Evolutionary conservation across 1,284 basidiomycete genomes (phyloP).

Genomic region (Cryptococcus maquisensis): DNA sequence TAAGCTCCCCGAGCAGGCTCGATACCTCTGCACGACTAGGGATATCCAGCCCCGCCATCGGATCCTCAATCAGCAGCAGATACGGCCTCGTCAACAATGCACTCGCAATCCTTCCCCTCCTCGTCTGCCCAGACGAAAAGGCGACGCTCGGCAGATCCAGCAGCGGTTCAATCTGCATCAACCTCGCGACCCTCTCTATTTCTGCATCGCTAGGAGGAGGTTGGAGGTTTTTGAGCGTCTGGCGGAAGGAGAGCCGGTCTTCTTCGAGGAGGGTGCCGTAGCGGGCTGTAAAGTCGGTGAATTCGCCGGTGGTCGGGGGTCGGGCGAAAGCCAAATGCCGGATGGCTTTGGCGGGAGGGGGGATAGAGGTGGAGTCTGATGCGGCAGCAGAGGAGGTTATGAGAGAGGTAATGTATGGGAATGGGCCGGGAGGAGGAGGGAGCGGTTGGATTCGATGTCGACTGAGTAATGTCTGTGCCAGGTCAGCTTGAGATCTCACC

Average conservation of each 20-base stretch:
- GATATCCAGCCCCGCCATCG: slow-evolving; percentile 51
- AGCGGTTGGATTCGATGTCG: slow-evolving; percentile 62
- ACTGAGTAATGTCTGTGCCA: slow-evolving; percentile 60
- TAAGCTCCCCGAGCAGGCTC: slow-evolving; percentile 39
- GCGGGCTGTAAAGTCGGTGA: slow-evolving; percentile 84
- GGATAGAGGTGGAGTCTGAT: not conserved
- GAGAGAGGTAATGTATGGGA: slow-evolving; percentile 59
- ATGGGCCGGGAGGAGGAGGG: slow-evolving; percentile 61
- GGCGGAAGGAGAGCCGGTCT: slow-evolving; percentile 62
- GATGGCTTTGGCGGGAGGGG: slow-evolving; percentile 56
- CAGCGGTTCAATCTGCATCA: slow-evolving; percentile 58
- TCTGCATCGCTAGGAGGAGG: slow-evolving; percentile 35
- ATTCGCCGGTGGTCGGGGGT: slow-evolving; percentile 63
- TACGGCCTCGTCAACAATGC: slow-evolving; percentile 68
- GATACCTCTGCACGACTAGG: slow-evolving; percentile 40
- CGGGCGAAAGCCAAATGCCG: slow-evolving; percentile 71
- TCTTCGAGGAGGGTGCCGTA: slow-evolving; percentile 82
- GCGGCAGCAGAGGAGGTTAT: slow-evolving; percentile 1
- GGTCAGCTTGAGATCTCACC: not conserved
- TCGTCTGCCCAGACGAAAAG: slow-evolving; percentile 86
- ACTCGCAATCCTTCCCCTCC: slow-evolving; percentile 76
- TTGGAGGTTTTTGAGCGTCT: slow-evolving; percentile 28
- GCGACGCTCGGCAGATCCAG: slow-evolving; percentile 78
- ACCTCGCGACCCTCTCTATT: slow-evolving; percentile 42
- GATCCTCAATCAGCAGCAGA: slow-evolving; percentile 78